A percentile compares a stretch with the other conserved stretches of the same genome.
Evolutionary conservation across 768 basidiomycete species (phyloP).

Genomic region (Naganishia onofrii): DNA sequence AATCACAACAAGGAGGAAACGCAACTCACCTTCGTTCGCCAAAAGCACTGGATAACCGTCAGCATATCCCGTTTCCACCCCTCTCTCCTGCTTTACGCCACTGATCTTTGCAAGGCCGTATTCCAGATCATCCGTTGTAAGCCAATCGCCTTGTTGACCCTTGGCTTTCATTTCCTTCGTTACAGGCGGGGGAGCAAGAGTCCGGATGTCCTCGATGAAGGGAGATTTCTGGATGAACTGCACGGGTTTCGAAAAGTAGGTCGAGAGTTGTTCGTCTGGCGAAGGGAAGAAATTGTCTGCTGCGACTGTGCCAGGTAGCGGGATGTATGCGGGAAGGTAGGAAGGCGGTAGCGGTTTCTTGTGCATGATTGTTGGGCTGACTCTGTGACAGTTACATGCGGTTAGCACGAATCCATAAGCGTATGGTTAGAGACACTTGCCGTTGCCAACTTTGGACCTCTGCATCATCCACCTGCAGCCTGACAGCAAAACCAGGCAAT

Average conservation of each 20-base stretch:
- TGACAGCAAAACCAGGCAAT: constrained; percentile 22
- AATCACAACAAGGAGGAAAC: background rate
- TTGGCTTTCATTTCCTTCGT: background rate
- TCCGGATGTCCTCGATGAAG: background rate
- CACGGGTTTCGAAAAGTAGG: constrained; percentile 12
- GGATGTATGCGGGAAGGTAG: background rate
- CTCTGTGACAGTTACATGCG: constrained; percentile 3
- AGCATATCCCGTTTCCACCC: constrained; percentile 24
- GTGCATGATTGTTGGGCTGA: constrained; percentile 27
- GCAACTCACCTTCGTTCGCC: constrained; percentile 26
- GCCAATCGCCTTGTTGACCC: constrained; percentile 7
- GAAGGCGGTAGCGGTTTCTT: constrained; percentile 17
- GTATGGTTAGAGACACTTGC: background rate
- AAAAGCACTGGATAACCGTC: constrained; percentile 31
- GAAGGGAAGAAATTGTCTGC: background rate
- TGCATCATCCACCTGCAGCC: background rate
- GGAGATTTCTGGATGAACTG: constrained; percentile 20
- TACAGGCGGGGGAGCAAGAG: constrained; percentile 6
- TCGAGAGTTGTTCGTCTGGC: constrained; percentile 24
- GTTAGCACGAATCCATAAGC: background rate
- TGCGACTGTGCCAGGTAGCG: background rate
- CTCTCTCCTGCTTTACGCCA: background rate
- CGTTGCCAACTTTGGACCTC: constrained; percentile 13
- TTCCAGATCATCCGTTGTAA: constrained; percentile 7
- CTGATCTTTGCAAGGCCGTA: background rate